phyloP scores from a whole-genome alignment of 1,284 basidiomycete genomes.

The Caloboletus firmus region DNA sequence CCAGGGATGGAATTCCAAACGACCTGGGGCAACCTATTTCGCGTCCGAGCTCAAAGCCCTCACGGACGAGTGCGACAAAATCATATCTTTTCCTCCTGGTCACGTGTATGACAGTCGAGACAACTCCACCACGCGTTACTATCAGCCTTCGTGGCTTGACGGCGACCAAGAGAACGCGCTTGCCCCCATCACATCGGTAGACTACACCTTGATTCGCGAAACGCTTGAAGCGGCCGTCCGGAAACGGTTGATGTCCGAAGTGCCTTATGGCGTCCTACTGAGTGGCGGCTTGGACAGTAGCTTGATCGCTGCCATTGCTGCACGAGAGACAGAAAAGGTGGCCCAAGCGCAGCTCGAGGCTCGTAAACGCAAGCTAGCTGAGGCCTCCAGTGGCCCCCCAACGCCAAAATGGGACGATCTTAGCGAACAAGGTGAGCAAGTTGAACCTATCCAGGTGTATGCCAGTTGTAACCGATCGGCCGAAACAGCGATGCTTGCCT shows the following conservation, averaged over 20 bases:
- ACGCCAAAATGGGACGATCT: slow-evolving; percentile 50
- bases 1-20: slow-evolving; percentile 88
- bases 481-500: slow-evolving; percentile 62
- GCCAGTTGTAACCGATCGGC: background rate
- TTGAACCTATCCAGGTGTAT: background rate
- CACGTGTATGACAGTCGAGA: slow-evolving; percentile 90
- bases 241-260: slow-evolving; percentile 98
- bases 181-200: slow-evolving; percentile 63
- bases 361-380: slow-evolving; percentile 59
- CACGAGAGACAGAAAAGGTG: slow-evolving; percentile 93
- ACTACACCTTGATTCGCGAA: slow-evolving; percentile 76
- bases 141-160: slow-evolving; percentile 83
- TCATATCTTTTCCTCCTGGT: slow-evolving; percentile 96
- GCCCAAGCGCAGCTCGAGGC: slow-evolving; percentile 75
- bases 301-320: slow-evolving; percentile 95
- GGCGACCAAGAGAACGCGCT: slow-evolving; percentile 63
- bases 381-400: slow-evolving; percentile 54
- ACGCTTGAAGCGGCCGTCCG: slow-evolving; percentile 90
- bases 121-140: slow-evolving; percentile 79
- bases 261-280: slow-evolving; percentile 96
- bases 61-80: slow-evolving; percentile 90
- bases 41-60: slow-evolving; percentile 96
- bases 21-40: slow-evolving; percentile 88
- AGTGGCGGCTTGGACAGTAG: slow-evolving; percentile 96
- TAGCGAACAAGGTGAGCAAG: slow-evolving; percentile 52